phyloP scores from a whole-genome alignment of 2,329 filamentous ascomycete species.

The Pochonia chlamydosporia region DNA sequence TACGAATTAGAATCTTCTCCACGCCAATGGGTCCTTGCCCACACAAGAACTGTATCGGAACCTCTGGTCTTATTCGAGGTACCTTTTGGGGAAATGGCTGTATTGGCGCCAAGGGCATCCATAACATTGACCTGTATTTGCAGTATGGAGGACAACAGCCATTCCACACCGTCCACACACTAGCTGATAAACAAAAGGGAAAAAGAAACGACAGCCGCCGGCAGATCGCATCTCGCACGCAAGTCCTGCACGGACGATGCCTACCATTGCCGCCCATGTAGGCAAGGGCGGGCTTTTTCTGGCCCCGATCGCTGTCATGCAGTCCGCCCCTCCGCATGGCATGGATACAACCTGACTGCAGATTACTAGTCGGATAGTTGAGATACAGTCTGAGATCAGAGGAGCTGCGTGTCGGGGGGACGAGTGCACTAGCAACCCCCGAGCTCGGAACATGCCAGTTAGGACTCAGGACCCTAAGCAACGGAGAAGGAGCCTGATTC shows the following conservation, averaged over 20 bases:
- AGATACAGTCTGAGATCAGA: slow-evolving; percentile 7
- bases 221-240: background rate
- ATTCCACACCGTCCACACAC: background rate
- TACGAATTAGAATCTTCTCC: background rate
- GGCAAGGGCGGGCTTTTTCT: background rate
- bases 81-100: background rate
- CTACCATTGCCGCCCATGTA: background rate
- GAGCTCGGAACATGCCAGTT: slow-evolving; percentile 1
- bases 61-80: too few relatives aligned
- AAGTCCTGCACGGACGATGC: background rate
- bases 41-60: too few relatives aligned
- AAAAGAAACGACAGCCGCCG: background rate
- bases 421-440: background rate
- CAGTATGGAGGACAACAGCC: too few relatives aligned
- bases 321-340: slow-evolving; percentile 3
- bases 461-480: too few relatives aligned
- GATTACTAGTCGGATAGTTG: background rate
- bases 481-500: background rate
- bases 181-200: background rate
- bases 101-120: background rate
- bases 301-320: slow-evolving; percentile 6
- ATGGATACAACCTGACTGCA: slow-evolving; percentile 10
- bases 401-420: background rate
- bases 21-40: background rate
- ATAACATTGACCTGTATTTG: background rate